Evolutionary conservation across 148 eudicot species (phyloP).

Genomic region (Chenopodium album): DNA sequence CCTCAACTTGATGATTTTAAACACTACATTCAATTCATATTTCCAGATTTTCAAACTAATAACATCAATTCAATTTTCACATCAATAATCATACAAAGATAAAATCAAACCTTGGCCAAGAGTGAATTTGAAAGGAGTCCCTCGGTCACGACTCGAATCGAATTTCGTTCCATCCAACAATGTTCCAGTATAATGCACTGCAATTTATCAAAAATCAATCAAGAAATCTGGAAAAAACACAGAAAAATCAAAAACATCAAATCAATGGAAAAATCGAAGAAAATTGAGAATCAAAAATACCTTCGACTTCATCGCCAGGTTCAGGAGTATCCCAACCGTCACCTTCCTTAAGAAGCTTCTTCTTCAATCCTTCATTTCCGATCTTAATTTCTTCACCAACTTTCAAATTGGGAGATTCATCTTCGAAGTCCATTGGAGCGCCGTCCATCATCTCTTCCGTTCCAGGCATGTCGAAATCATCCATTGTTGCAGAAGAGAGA

Average conservation of each 20-base stretch:
- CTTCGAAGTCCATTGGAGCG: constrained; percentile 58
- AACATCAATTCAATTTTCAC: background rate
- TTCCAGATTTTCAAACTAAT: background rate
- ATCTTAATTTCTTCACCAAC: constrained; percentile 92
- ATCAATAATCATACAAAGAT: background rate
- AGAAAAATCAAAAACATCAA: background rate
- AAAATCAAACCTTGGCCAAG: constrained; percentile 74
- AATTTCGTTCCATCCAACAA: constrained; percentile 92
- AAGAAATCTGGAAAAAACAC: background rate
- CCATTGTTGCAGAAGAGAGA: constrained; percentile 40
- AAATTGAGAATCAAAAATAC: constrained; percentile 28
- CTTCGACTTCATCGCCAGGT: constrained; percentile 88
- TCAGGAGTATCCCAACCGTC: constrained; percentile 91
- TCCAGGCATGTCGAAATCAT: constrained; percentile 68
- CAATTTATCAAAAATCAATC: constrained; percentile 19
- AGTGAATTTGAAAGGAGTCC: constrained; percentile 75
- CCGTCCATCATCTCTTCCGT: constrained; percentile 51
- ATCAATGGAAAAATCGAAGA: background rate
- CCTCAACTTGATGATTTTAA: background rate
- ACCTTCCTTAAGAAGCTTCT: constrained; percentile 88
- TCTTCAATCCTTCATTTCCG: constrained; percentile 72
- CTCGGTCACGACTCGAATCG: constrained; percentile 89
- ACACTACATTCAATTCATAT: background rate
- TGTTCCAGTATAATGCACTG: constrained; percentile 96
- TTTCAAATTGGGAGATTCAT: constrained; percentile 40